Conservation (phyloP, 768 basidiomycete genomes). For the Russula foetens region DNA sequence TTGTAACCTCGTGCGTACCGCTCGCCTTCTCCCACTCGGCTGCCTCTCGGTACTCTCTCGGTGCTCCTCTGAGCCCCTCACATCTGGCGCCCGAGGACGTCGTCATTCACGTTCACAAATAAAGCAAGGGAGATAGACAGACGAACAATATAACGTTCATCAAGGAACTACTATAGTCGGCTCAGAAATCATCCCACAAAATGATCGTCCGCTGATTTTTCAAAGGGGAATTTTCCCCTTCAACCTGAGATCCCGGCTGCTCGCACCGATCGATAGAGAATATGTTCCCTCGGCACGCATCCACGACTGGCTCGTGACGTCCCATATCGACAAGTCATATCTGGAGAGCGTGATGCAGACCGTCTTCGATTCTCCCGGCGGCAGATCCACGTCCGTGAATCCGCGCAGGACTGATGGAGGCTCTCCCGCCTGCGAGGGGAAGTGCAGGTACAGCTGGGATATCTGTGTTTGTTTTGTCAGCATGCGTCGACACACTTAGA, state of each 20-base stretch:
- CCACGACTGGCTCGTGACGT: conserved; percentile 31
- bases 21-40: too few relatives aligned
- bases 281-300: conserved; percentile 26
- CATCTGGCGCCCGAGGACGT: too few relatives aligned
- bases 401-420: conserved; percentile 55
- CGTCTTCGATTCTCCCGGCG: conserved; percentile 19
- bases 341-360: conserved; percentile 20
- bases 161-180: too few relatives aligned
- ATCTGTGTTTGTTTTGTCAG: conserved; percentile 32
- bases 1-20: too few relatives aligned
- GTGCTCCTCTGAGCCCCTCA: too few relatives aligned
- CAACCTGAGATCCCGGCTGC: conserved; percentile 17
- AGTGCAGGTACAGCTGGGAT: conserved; percentile 69
- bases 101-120: too few relatives aligned
- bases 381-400: conserved; percentile 21
- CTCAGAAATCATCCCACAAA: too few relatives aligned
- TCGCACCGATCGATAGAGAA: conserved; percentile 27
- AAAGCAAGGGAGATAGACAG: too few relatives aligned
- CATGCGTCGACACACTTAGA: too few relatives aligned
- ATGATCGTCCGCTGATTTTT: neutral
- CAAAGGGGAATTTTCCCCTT: neutral
- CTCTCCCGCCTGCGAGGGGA: conserved; percentile 53
- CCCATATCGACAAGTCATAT: conserved; percentile 27
- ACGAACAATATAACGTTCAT: too few relatives aligned
- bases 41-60: too few relatives aligned